These are phyloP conservation scores for Begonia masoniana DNA, from an alignment of 306 rosid species.

Conservation along the genomic window DNA sequence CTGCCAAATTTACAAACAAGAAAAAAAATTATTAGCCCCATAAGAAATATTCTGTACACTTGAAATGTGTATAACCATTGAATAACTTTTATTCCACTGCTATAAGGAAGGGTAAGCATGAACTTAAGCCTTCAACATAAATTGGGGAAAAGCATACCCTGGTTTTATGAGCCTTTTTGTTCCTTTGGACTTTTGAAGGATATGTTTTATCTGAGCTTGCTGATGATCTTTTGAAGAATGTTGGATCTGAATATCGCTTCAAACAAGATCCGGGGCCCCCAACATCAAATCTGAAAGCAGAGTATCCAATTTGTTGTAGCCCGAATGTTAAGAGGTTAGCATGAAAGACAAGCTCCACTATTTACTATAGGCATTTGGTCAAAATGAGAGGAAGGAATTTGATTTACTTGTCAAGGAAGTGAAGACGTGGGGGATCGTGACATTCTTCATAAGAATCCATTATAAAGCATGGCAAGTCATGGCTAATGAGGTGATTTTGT, in stretches of 20 bases:
- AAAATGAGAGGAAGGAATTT: background rate
- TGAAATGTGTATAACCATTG: too few relatives aligned
- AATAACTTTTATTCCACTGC: too few relatives aligned
- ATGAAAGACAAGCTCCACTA: too few relatives aligned
- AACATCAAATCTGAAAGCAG: constrained; percentile 59
- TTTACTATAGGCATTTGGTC: background rate
- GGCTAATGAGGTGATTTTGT: constrained; percentile 71
- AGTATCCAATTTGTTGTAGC: background rate
- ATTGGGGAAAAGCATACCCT: constrained; percentile 33
- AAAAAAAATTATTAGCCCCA: too few relatives aligned
- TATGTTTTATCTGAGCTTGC: constrained; percentile 39
- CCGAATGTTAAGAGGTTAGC: too few relatives aligned
- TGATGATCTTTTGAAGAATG: constrained; percentile 64
- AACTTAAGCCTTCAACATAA: background rate
- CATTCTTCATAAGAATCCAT: constrained; percentile 95
- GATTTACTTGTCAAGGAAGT: constrained; percentile 57
- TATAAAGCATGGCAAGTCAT: constrained; percentile 86
- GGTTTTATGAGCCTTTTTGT: constrained; percentile 54
- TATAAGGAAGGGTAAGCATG: background rate
- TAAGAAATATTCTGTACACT: too few relatives aligned
- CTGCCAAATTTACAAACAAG: constrained; percentile 31
- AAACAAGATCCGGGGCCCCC: constrained; percentile 95
- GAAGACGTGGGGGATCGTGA: constrained; percentile 73
- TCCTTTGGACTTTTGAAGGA: constrained; percentile 42
- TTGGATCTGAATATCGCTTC: constrained; percentile 94